phyloP scores from a whole-genome alignment of 2,329 filamentous ascomycete species.

The Biscogniauxia sp. region DNA sequence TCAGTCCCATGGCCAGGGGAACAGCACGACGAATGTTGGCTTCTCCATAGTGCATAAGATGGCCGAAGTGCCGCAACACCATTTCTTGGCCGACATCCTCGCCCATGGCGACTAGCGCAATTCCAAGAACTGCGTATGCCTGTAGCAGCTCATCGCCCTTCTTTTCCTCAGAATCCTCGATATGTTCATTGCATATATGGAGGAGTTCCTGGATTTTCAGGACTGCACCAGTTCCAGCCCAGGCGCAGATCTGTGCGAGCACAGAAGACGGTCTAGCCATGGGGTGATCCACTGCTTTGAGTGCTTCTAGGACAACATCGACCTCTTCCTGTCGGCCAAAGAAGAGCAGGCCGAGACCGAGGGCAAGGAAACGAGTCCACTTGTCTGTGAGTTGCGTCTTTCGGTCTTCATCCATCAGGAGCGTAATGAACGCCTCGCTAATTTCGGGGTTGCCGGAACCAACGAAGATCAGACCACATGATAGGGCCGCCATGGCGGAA shows the following conservation, averaged over 20 bases:
- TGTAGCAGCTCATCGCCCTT: slow-evolving; percentile 94
- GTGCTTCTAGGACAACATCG: slow-evolving; percentile 93
- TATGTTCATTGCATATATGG: slow-evolving; percentile 96
- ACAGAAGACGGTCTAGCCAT: slow-evolving; percentile 96
- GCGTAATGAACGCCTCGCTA: slow-evolving; percentile 87
- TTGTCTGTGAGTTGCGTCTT: slow-evolving; percentile 92
- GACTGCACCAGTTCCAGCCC: slow-evolving; percentile 95
- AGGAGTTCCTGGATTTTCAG: slow-evolving; percentile 96
- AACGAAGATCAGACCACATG: slow-evolving; percentile 87
- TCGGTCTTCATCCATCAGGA: slow-evolving; percentile 89
- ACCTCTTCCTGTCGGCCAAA: slow-evolving; percentile 98
- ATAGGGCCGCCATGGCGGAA: slow-evolving; percentile 91
- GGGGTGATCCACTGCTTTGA: slow-evolving; percentile 95
- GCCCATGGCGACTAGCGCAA: slow-evolving; percentile 94
- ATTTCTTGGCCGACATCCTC: slow-evolving; percentile 98
- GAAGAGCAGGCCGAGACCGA: slow-evolving; percentile 89
- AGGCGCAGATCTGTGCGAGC: slow-evolving; percentile 93
- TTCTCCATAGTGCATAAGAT: slow-evolving; percentile 98
- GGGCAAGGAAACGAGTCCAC: slow-evolving; percentile 95
- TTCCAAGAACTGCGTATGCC: slow-evolving; percentile 90
- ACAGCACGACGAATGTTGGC: slow-evolving; percentile 96
- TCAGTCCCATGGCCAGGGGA: slow-evolving; percentile 91
- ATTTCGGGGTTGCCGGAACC: slow-evolving; percentile 90
- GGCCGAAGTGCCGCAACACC: slow-evolving; percentile 95
- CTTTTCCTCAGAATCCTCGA: slow-evolving; percentile 92